Evolutionary conservation across 257 asterid species (phyloP).

Genomic region (Jacaranda copaia): DNA sequence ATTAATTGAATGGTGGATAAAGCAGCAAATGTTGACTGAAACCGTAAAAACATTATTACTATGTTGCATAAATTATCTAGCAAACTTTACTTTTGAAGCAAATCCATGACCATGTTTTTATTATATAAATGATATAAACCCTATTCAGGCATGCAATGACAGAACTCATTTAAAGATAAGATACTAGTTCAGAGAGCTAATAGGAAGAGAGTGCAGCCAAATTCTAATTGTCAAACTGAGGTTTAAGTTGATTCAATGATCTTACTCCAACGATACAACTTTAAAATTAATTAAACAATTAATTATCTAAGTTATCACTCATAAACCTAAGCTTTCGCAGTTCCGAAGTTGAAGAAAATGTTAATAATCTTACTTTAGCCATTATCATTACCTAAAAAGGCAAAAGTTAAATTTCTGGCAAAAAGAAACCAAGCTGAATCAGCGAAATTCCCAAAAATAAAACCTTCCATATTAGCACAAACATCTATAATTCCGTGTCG

Average conservation of each 20-base stretch:
- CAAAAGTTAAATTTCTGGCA: background rate
- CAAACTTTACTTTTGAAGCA: background rate
- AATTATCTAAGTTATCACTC: too few species aligned
- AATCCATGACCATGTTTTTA: conserved; percentile 4
- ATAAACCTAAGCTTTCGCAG: background rate
- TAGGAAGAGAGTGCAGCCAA: background rate
- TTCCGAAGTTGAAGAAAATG: too few species aligned
- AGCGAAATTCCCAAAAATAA: conserved; percentile 24
- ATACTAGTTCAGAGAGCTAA: too few species aligned
- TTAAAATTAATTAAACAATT: too few species aligned
- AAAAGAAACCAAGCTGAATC: conserved; percentile 1
- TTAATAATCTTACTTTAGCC: background rate
- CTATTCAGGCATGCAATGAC: background rate
- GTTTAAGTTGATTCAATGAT: background rate
- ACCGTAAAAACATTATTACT: background rate
- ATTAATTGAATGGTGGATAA: too few species aligned
- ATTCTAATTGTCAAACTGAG: conserved; percentile 5
- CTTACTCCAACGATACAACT: too few species aligned
- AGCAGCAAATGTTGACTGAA: background rate
- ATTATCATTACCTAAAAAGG: conserved; percentile 26
- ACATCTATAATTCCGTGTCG: conserved; percentile 23
- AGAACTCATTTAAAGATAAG: background rate
- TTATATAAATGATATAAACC: background rate
- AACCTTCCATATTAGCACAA: conserved; percentile 42
- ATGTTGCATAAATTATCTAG: background rate